Conservation (phyloP, 73 alveolate species). For the Paramecium sexaurelia region DNA sequence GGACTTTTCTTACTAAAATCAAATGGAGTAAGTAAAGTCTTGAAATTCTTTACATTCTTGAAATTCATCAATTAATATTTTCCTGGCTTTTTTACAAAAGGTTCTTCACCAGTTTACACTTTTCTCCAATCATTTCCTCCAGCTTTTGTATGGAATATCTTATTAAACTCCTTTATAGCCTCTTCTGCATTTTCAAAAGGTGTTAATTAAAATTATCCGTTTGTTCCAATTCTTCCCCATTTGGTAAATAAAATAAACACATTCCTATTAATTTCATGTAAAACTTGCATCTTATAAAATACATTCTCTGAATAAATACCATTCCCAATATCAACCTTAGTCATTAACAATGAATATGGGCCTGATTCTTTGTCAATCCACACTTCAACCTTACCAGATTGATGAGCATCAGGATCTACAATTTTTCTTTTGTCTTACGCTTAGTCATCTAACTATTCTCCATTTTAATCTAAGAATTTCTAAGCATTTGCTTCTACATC, state of each 20-base stretch:
- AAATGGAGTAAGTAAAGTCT: not conserved
- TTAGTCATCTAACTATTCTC: constrained; percentile 39
- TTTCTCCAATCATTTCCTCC: constrained; percentile 90
- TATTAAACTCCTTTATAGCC: constrained; percentile 88
- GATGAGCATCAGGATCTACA: not conserved
- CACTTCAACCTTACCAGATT: constrained; percentile 33
- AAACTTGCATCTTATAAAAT: constrained; percentile 94
- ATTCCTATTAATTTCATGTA: constrained; percentile 92
- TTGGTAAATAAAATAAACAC: constrained; percentile 94
- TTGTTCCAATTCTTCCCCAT: constrained; percentile 98
- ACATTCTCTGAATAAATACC: constrained; percentile 95
- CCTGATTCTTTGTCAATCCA: constrained; percentile 15
- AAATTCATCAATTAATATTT: not conserved
- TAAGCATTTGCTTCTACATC: constrained; percentile 71
- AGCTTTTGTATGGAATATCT: constrained; percentile 84
- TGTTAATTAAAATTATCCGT: constrained; percentile 95
- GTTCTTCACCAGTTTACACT: not conserved
- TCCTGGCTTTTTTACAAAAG: not conserved
- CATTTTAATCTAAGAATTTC: constrained; percentile 67
- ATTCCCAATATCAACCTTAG: constrained; percentile 94
- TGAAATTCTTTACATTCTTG: not conserved
- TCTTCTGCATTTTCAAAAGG: constrained; percentile 89
- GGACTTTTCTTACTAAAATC: constrained; percentile 20
- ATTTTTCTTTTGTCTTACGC: not conserved
- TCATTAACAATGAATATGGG: constrained; percentile 91